Conservation (phyloP, 768 basidiomycete genomes). For the Rhizopogon roseolus region DNA sequence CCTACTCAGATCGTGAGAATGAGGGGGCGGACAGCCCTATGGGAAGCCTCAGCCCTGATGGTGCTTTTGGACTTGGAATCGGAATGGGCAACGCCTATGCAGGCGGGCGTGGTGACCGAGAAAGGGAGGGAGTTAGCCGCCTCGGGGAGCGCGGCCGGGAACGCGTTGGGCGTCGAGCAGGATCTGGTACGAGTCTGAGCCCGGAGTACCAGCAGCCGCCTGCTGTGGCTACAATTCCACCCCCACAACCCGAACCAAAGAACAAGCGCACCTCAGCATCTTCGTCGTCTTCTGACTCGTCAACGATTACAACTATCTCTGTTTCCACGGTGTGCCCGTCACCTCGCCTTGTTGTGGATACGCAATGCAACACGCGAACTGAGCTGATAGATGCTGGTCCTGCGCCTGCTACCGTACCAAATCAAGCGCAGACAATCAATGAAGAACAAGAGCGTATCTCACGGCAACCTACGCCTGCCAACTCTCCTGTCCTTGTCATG, state of each 20-base stretch:
- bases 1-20: conserved; percentile 49
- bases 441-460: conserved; percentile 34
- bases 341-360: conserved; percentile 23
- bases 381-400: conserved; percentile 17
- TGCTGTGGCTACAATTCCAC: background rate
- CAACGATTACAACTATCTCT: conserved; percentile 10
- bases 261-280: conserved; percentile 9
- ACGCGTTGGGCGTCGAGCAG: conserved; percentile 19
- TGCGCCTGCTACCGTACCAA: conserved; percentile 12
- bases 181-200: conserved; percentile 31
- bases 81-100: conserved; percentile 27
- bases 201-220: conserved; percentile 17
- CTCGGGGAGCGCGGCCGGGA: conserved; percentile 25
- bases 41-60: conserved; percentile 37
- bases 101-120: conserved; percentile 27
- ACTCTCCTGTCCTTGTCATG: conserved; percentile 45
- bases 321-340: conserved; percentile 13
- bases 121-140: conserved; percentile 17
- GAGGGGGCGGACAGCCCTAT: conserved; percentile 30
- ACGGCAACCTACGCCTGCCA: conserved; percentile 55
- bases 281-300: conserved; percentile 25
- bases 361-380: conserved; percentile 22
- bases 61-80: conserved; percentile 13
- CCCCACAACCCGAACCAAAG: conserved; percentile 10
- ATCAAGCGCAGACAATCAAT: conserved; percentile 6